These are phyloP conservation scores for Colletotrichum euphorbiae DNA, from an alignment of 2,329 filamentous ascomycete genomes.

Conservation along the genomic window DNA sequence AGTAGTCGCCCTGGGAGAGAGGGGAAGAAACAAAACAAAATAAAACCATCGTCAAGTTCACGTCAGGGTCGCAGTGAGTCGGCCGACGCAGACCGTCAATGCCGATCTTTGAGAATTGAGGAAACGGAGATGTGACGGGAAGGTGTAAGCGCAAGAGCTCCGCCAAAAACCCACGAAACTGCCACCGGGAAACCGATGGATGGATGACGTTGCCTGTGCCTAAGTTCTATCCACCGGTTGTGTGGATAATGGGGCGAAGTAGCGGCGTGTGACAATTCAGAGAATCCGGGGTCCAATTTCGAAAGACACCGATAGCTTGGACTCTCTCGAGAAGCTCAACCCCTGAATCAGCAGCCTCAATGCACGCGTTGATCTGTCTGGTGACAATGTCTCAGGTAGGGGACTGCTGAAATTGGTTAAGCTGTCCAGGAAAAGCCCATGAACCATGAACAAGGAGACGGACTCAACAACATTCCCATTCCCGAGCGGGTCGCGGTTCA, in stretches of 20 bases:
- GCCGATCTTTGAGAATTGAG: background rate
- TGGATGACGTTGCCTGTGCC: conserved; percentile 11
- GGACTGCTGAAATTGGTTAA: conserved; percentile 1
- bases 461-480: conserved; percentile 15
- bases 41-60: background rate
- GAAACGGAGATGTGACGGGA: conserved; percentile 4
- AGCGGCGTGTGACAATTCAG: background rate
- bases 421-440: background rate
- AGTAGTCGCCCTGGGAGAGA: too few relatives aligned
- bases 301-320: conserved; percentile 1
- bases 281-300: background rate
- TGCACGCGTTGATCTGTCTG: background rate
- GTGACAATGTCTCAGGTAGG: background rate
- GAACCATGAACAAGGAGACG: background rate
- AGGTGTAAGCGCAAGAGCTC: conserved; percentile 8
- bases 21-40: too few relatives aligned
- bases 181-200: background rate
- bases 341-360: conserved; percentile 3
- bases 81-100: background rate
- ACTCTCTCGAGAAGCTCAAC: background rate
- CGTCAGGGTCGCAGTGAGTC: background rate
- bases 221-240: conserved; percentile 6
- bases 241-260: conserved; percentile 17
- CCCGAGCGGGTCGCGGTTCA: conserved; percentile 3
- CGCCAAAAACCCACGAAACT: background rate